These are phyloP conservation scores for Excoecaria agallocha DNA, from an alignment of 345 rosid genomes.

Conservation along the genomic window DNA sequence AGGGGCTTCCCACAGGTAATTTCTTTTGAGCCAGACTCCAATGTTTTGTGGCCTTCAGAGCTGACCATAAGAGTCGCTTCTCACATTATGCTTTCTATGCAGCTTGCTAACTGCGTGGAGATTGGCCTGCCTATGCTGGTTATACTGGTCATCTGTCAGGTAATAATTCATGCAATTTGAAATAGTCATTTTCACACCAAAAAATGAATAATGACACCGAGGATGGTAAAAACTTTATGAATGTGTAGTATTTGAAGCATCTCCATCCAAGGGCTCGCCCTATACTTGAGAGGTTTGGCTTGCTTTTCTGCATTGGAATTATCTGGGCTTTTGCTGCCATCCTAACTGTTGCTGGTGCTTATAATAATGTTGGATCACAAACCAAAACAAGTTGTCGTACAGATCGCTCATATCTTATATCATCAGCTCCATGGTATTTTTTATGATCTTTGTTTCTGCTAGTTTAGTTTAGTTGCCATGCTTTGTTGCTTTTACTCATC, in stretches of 20 bases:
- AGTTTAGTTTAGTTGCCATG: constrained; percentile 7
- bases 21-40: constrained; percentile 4
- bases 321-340: constrained; percentile 93
- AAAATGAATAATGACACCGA: too few relatives aligned
- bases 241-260: constrained; percentile 63
- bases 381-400: constrained; percentile 80
- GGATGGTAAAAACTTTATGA: constrained; percentile 10
- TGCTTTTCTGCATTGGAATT: constrained; percentile 74
- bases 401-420: constrained; percentile 67
- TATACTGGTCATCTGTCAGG: constrained; percentile 69
- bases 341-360: constrained; percentile 89
- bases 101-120: constrained; percentile 93
- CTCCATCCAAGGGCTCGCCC: constrained; percentile 26
- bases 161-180: constrained; percentile 17
- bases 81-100: constrained; percentile 17
- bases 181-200: too few relatives aligned
- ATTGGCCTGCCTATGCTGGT: constrained; percentile 94
- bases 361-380: constrained; percentile 56
- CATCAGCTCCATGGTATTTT: constrained; percentile 82
- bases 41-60: neutral
- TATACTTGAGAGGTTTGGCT: constrained; percentile 76
- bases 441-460: constrained; percentile 10
- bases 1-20: constrained; percentile 93
- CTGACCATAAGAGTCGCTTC: neutral
- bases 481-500: constrained; percentile 2